phyloP scores from a whole-genome alignment of 495 filamentous ascomycete species.

The Annulohypoxylon nitens region DNA sequence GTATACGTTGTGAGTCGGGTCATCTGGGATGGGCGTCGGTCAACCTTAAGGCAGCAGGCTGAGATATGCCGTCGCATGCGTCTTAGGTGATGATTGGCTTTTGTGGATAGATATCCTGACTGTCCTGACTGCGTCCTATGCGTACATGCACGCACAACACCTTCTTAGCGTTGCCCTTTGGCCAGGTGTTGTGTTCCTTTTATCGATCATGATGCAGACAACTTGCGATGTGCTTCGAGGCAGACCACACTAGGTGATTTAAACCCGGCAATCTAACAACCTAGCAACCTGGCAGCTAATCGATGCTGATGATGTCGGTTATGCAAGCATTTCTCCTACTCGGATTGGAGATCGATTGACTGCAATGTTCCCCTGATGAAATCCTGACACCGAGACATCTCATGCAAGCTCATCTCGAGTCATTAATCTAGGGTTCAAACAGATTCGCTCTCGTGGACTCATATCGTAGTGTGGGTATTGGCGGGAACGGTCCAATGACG shows the following conservation, averaged over 20 bases:
- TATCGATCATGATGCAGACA: slow-evolving; percentile 43
- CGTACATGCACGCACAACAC: slow-evolving; percentile 35
- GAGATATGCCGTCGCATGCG: slow-evolving; percentile 21
- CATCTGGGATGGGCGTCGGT: slow-evolving; percentile 11
- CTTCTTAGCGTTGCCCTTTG: slow-evolving; percentile 15
- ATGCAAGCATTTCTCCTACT: slow-evolving; percentile 38
- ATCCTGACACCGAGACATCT: slow-evolving; percentile 47
- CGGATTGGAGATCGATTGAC: slow-evolving; percentile 34
- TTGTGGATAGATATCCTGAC: slow-evolving; percentile 20
- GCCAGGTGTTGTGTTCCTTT: neutral
- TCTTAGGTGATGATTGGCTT: slow-evolving; percentile 32
- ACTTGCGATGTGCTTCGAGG: slow-evolving; percentile 22
- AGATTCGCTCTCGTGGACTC: slow-evolving; percentile 28
- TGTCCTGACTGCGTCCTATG: slow-evolving; percentile 12
- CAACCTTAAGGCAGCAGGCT: slow-evolving; percentile 32
- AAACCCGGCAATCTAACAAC: slow-evolving; percentile 1
- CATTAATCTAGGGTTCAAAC: slow-evolving; percentile 32
- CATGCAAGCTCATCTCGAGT: slow-evolving; percentile 44
- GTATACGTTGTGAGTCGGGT: slow-evolving; percentile 14
- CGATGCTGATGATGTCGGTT: slow-evolving; percentile 5
- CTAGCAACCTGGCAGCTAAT: too few species aligned
- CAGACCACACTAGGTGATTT: slow-evolving; percentile 15
- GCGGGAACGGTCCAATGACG: slow-evolving; percentile 35
- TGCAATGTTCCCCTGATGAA: slow-evolving; percentile 41
- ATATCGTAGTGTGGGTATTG: slow-evolving; percentile 33